phyloP scores from a whole-genome alignment of 1,284 basidiomycete genomes.

The Sutorius eximius region DNA sequence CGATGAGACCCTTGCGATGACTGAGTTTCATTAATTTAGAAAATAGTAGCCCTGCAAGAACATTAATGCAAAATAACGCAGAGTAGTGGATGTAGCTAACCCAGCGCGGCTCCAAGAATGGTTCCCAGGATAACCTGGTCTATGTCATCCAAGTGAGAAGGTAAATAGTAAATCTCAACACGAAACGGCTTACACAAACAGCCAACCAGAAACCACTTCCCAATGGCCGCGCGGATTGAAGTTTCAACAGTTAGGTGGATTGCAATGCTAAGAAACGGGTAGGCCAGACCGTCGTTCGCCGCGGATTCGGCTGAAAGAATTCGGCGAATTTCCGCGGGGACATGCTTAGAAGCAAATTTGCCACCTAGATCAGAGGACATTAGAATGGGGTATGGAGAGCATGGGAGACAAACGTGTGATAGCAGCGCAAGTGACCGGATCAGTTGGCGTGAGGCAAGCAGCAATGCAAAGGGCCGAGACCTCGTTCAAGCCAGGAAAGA shows the following conservation, averaged over 20 bases:
- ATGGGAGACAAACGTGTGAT: slow-evolving; percentile 31
- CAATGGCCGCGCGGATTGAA: slow-evolving; percentile 64
- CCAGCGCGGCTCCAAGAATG: slow-evolving; percentile 76
- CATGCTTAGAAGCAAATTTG: slow-evolving; percentile 85
- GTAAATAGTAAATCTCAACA: neutral
- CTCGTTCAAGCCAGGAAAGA: slow-evolving; percentile 71
- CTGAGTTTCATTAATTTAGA: slow-evolving; percentile 83
- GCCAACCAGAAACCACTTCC: slow-evolving; percentile 79
- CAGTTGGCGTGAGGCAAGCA: slow-evolving; percentile 91
- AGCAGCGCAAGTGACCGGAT: slow-evolving; percentile 73
- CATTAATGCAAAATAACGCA: neutral
- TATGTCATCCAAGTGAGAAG: slow-evolving; percentile 29
- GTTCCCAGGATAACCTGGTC: slow-evolving; percentile 88
- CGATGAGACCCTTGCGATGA: slow-evolving; percentile 75
- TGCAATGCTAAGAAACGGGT: slow-evolving; percentile 88
- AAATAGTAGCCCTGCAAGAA: slow-evolving; percentile 59
- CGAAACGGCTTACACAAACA: slow-evolving; percentile 61
- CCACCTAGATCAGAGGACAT: slow-evolving; percentile 61
- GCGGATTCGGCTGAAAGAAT: slow-evolving; percentile 92
- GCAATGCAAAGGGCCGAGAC: slow-evolving; percentile 81
- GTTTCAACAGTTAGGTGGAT: slow-evolving; percentile 81
- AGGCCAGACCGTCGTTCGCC: slow-evolving; percentile 85
- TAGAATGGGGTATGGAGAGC: neutral
- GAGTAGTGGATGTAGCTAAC: slow-evolving; percentile 31
- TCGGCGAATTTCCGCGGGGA: slow-evolving; percentile 80